Base-by-base conservation (phyloP, 1,139 yeast genomes). In the Scheffersomyces stambukii region DNA sequence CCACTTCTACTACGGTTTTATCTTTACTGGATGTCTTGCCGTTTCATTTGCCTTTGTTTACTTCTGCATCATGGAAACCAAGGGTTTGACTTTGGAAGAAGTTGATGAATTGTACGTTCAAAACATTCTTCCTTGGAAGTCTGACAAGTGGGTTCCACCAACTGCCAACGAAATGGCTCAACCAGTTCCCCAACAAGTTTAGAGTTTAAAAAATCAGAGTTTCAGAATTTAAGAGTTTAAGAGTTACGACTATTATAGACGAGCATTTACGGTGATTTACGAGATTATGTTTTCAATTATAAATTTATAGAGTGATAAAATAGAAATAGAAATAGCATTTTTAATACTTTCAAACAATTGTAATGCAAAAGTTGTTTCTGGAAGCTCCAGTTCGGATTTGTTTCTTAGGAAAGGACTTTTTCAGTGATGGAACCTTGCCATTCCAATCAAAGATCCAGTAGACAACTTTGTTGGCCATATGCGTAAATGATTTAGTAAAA, bases 401-500 rank as follows among this genome's bases (percentile, higher is more conserved):
- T 23, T 42, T 53, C 49, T 79, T 81, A 2, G 54, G 42, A 31
- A 59, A 49, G 4, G 28, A 33, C 16, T 28, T 24, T 12, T 25
- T 30, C 17, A 34, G 31, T 1, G 35, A 27, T 14, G 28, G 17
- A n/a, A 32, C 28, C 4, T 36, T 28, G 2, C 73, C 75, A 8
- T 42, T 45, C 77, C 76, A 70, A 33, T 64, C 60, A 41, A 70
- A 79, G 8, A 86, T 62, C 78, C 89, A 75, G 50, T 89, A 89
- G 1, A 79, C 83, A n/a, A 89, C 69, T 46, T 88, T 86, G 29
- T 70, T 66, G 0, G 95, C 80, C 35, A 74, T 74, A 41, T 82
- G 75, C 32, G 66, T 62, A 31, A 61, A 52, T 3, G 65, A 34
- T 24, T 63, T 43, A 4, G 35, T 41, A 41, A 77, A 86, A 0